Base-by-base conservation (phyloP, 2,329 filamentous ascomycete genomes). In the Phaeosphaeriaceae sp. region DNA sequence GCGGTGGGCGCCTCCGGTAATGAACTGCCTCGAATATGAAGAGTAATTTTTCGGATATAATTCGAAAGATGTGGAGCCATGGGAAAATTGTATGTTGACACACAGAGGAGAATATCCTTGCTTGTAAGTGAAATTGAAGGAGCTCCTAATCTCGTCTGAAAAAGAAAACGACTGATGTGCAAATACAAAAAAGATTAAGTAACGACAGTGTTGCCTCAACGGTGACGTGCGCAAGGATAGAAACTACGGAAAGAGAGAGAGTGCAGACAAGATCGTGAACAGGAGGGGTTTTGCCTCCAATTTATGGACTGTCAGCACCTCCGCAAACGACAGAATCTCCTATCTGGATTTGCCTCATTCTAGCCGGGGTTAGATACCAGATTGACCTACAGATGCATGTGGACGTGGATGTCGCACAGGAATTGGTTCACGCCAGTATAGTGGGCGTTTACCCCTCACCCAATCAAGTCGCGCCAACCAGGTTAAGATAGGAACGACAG, bases 381-480 rank as follows among this genome's bases (percentile, higher is more conserved):
- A 44, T 11, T 38, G 6, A 26, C 30, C 23, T 18, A 50, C 45
- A 44, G 38, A 43, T 46, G 40, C 43, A 34, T 33, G 41, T 50
- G 29, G 38, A 48, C n/a, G 42, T 26, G 34, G 39, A 55, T 50
- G 58, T 61, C 43, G 58, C 49, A 52, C 51, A 47, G 48, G 43
- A 52, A 57, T 54, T 61, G 58, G 58, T 48, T 56, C 48, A 32
- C 43, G 44, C 49, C 51, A 55, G 49, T 54, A 49, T 34, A 53
- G 50, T 23, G 44, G 52, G 52, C 54, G 52, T 52, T 41, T 16
- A 35, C 7, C 4, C 11, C 7, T 8, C 18, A 17, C 15, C 58
- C 54, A 61, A 58, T 58, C 54, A 58, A 16, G 42, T 16, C 26
- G 42, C 38, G 12, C n/a, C 39, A 32, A 12, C 3, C 21, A 23